Conservation (phyloP, 2,329 filamentous ascomycete species). For the Clonostachys rosea region DNA sequence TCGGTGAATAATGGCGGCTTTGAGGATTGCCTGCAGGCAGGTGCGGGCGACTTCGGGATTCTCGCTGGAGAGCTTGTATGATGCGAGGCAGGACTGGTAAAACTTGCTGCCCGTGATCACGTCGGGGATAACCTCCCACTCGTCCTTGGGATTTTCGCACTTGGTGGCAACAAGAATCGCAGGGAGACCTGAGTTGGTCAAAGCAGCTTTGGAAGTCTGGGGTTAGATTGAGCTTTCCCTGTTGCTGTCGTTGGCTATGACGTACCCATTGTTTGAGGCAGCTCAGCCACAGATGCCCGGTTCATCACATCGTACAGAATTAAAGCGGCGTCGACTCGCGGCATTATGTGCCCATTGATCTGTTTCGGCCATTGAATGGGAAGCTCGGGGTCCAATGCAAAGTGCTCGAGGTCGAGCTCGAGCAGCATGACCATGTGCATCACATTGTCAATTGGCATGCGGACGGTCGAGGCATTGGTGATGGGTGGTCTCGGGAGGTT, state of each 20-base stretch:
- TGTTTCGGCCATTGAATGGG: conserved; percentile 64
- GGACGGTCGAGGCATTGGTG: conserved; percentile 49
- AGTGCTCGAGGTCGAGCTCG: conserved; percentile 62
- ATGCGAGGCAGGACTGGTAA: conserved; percentile 65
- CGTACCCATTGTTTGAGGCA: conserved; percentile 78
- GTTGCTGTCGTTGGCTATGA: conserved; percentile 12
- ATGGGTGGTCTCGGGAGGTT: conserved; percentile 48
- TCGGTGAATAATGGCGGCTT: conserved; percentile 62
- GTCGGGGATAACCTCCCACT: conserved; percentile 67
- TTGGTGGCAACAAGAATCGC: conserved; percentile 84
- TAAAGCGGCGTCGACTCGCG: conserved; percentile 76
- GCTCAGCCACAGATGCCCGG: conserved; percentile 65
- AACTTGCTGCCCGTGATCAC: conserved; percentile 56
- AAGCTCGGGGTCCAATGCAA: conserved; percentile 52
- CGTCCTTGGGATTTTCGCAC: conserved; percentile 71
- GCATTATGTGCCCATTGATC: conserved; percentile 65
- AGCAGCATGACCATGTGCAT: conserved; percentile 56
- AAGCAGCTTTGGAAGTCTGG: conserved; percentile 59
- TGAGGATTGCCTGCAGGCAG: conserved; percentile 72
- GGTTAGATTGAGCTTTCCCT: neutral
- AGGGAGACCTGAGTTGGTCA: conserved; percentile 69
- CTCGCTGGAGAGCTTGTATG: conserved; percentile 68
- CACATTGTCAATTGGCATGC: conserved; percentile 53
- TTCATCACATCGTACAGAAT: conserved; percentile 86
- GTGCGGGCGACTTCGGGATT: conserved; percentile 68